Percentiles rank a stretch among this genome's conserved stretches.
Conservation (phyloP, 495 filamentous ascomycete genomes). For the Aspergillus saccharolyticus region DNA sequence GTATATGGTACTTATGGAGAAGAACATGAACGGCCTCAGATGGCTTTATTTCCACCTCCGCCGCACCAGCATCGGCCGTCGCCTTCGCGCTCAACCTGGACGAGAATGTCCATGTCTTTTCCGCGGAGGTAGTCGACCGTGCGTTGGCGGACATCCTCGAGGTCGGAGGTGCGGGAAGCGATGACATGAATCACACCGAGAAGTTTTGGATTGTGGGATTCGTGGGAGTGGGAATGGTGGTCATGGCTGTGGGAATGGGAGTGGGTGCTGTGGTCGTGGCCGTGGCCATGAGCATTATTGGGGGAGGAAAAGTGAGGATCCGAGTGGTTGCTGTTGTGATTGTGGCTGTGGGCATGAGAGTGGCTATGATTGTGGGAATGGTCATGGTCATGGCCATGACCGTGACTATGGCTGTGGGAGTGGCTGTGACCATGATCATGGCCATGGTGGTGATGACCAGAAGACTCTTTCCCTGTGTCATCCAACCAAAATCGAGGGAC, state of each 20-base stretch:
- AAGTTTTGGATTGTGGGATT: slow-evolving; percentile 44
- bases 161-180: slow-evolving; percentile 60
- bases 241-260: slow-evolving; percentile 18
- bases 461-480: slow-evolving; percentile 47
- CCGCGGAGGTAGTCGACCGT: slow-evolving; percentile 53
- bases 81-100: slow-evolving; percentile 73
- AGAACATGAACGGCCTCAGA: slow-evolving; percentile 7
- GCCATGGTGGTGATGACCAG: slow-evolving; percentile 19
- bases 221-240: slow-evolving; percentile 22
- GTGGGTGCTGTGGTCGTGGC: slow-evolving; percentile 18
- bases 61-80: slow-evolving; percentile 79
- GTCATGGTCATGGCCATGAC: slow-evolving; percentile 23
- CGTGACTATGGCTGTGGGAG: slow-evolving; percentile 15
- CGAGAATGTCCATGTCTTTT: slow-evolving; percentile 63
- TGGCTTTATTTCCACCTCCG: slow-evolving; percentile 34
- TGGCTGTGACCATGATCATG: slow-evolving; percentile 22
- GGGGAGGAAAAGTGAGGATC: slow-evolving; percentile 20
- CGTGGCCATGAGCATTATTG: slow-evolving; percentile 22
- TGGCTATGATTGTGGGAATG: slow-evolving; percentile 10
- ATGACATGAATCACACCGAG: slow-evolving; percentile 81
- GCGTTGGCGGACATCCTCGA: slow-evolving; percentile 72
- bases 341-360: slow-evolving; percentile 9
- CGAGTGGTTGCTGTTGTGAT: slow-evolving; percentile 12
- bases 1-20: background rate
- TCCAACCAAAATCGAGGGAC: slow-evolving; percentile 94